Conservation (phyloP, 305 asterid species). For the Coffea humblotiana region DNA sequence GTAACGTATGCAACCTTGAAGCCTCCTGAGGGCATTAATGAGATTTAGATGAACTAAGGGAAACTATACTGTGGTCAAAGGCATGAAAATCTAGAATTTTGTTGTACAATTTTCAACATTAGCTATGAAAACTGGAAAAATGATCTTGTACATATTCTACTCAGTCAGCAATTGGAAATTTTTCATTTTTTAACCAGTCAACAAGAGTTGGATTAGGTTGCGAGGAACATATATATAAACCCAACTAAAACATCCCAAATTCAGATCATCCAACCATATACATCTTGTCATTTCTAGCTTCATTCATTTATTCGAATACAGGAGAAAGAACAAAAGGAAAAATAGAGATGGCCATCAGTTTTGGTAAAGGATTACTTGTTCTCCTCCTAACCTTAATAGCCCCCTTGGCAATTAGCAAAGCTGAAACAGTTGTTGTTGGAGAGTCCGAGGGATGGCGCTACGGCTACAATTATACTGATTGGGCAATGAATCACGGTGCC, state of each 20-base stretch:
- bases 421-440: conserved; percentile 19
- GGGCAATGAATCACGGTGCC: conserved; percentile 25
- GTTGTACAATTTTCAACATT: background rate
- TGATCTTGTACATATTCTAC: too few species aligned
- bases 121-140: too few species aligned
- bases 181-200: background rate
- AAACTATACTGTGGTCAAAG: background rate
- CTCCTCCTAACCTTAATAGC: background rate
- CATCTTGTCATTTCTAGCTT: background rate
- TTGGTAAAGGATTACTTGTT: background rate
- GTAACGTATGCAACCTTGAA: background rate
- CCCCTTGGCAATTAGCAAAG: conserved; percentile 1
- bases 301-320: background rate
- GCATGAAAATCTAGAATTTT: background rate
- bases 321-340: too few species aligned
- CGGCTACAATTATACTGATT: conserved; percentile 28
- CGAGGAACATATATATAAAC: background rate
- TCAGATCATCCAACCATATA: background rate
- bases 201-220: background rate
- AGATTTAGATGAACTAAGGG: background rate
- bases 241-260: background rate
- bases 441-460: conserved; percentile 29
- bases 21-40: background rate
- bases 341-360: background rate
- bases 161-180: too few species aligned